Conservation (phyloP, 345 rosid species). For the Eucalyptus guilfoylei region DNA sequence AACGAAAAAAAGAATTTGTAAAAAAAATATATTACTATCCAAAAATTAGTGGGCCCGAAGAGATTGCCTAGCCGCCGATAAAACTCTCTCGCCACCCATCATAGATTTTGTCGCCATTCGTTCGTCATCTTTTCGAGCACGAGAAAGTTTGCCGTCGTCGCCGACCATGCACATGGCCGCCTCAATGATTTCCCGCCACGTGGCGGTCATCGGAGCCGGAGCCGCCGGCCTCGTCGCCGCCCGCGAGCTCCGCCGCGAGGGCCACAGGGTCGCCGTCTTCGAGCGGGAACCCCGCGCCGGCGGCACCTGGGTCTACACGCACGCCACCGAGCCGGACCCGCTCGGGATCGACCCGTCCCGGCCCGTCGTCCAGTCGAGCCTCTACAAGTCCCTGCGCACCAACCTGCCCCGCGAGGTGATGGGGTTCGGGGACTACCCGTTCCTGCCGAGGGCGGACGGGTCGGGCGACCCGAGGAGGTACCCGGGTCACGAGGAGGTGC, state of each 20-base stretch:
- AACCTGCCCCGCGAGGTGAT: conserved; percentile 80
- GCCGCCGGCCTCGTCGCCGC: conserved; percentile 74
- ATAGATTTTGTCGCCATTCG: background rate
- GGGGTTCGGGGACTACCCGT: conserved; percentile 77
- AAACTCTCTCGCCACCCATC: background rate
- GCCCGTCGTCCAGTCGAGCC: conserved; percentile 45
- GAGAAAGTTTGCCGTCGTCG: background rate
- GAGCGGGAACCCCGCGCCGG: conserved; percentile 60
- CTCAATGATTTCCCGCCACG: conserved; percentile 20
- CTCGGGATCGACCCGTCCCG: conserved; percentile 52
- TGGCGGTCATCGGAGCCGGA: conserved; percentile 86
- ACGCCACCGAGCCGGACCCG: conserved; percentile 51
- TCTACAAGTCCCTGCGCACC: conserved; percentile 76
- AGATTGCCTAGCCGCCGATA: background rate
- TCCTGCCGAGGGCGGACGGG: conserved; percentile 11
- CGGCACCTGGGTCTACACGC: conserved; percentile 72
- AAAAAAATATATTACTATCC: background rate
- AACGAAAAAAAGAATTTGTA: no score
- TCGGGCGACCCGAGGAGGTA: conserved; percentile 54
- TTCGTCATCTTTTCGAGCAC: background rate
- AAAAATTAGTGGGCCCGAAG: background rate
- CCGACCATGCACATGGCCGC: background rate
- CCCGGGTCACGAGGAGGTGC: conserved; percentile 69
- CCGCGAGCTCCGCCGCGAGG: conserved; percentile 68
- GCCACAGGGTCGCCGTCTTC: conserved; percentile 66